Base-by-base conservation (phyloP, 1,284 basidiomycete genomes). In the Pseudozyma pruni region DNA sequence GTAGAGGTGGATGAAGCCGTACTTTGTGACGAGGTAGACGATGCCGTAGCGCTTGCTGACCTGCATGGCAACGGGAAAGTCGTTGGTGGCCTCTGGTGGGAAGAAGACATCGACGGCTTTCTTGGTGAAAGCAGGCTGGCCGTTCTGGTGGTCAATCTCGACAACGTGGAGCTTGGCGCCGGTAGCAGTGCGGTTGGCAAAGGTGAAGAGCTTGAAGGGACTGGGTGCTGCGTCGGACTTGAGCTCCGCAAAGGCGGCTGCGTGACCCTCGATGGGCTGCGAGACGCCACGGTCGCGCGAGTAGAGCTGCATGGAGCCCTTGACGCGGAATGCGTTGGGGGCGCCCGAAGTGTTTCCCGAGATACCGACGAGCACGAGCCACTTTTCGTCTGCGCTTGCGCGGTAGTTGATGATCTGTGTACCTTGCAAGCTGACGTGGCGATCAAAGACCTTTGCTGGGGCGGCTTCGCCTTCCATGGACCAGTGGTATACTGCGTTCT, bases 21-120 rank as follows among this genome's bases (percentile, higher is more conserved):
- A 98, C 84, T 99, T 99, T 63, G 96, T 98, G 80, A 98, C 92
- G 61, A 99, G 88, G 85, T 96, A 99, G 79, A 97, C 87, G 84
- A 99, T 94, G 44, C 95, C 95, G 84, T 98, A 95, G 80, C 93
- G 92, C 84, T 91, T 90, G 51, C 95, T 98, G 41, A 98, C 93
- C 83, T 99, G 96, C 92, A 99, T 98, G 27, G 95, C 93, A 37
- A 99, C 96, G n/a, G 96, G 96, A 87, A 99, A 99, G 83, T 99
- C 96, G 83, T 94, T 97, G 42, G 91, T 91, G 4, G 96, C 96
- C 83, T 99, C 96, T 1, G 94, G 90, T 53, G 96, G 96, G 89
- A 98, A 99, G 86, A 97, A 99, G 49, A 99, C 95, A 78, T 99
- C 96, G 71, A 98, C 94, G 14, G 93, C 93, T 85, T 98, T 98